phyloP scores from a whole-genome alignment of 2,329 filamentous ascomycete genomes.

The Thielaviopsis musarum region DNA sequence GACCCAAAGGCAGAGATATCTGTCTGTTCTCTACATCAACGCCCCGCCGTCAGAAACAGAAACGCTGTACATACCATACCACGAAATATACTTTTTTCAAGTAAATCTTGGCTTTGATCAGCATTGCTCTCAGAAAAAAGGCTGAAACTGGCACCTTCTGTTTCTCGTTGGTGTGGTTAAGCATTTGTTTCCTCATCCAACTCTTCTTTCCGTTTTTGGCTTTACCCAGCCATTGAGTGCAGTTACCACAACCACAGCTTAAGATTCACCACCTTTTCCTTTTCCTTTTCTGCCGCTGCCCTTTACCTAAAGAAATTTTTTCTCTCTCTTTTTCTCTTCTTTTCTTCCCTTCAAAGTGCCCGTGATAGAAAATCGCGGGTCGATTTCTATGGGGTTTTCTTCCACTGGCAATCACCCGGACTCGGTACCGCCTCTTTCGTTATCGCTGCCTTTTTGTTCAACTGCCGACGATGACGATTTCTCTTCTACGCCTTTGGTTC shows the following conservation, averaged over 20 bases:
- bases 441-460: background rate
- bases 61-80: background rate
- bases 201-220: background rate
- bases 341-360: background rate
- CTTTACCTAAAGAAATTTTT: background rate
- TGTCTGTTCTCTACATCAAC: background rate
- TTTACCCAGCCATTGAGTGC: background rate
- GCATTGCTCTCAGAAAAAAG: background rate
- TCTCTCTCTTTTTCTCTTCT: background rate
- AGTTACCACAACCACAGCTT: background rate
- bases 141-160: background rate
- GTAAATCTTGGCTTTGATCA: background rate
- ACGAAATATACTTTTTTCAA: background rate
- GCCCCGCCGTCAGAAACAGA: background rate
- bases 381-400: slow-evolving; percentile 9
- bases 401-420: slow-evolving; percentile 7
- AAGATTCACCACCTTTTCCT: background rate
- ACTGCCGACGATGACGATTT: slow-evolving; percentile 5
- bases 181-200: background rate
- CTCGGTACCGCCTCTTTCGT: slow-evolving; percentile 3
- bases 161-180: background rate
- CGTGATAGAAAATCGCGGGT: background rate
- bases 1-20: background rate
- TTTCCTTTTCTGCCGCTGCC: background rate
- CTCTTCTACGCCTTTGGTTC: slow-evolving; percentile 3